These are phyloP conservation scores for Angomonas desouzai DNA, from an alignment of 208 protist species.

Conservation along the genomic window DNA sequence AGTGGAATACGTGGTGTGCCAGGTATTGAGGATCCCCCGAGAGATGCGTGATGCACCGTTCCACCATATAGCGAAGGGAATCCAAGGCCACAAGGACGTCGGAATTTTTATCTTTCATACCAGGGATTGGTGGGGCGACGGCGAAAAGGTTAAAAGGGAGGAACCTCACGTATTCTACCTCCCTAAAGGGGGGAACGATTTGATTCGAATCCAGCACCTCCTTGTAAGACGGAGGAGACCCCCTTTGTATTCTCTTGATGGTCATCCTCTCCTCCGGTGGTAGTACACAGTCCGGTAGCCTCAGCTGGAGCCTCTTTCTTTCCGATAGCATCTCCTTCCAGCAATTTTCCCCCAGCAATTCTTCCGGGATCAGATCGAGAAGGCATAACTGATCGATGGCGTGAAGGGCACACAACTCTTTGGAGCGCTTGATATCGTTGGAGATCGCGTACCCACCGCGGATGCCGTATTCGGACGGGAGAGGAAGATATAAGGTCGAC, in stretches of 20 bases:
- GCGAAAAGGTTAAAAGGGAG: slow-evolving; percentile 49
- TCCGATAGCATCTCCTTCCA: slow-evolving; percentile 42
- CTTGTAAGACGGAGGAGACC: slow-evolving; percentile 58
- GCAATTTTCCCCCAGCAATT: slow-evolving; percentile 19
- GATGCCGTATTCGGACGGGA: slow-evolving; percentile 54
- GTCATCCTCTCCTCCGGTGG: background rate
- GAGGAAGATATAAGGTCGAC: slow-evolving; percentile 54
- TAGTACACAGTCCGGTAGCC: slow-evolving; percentile 20
- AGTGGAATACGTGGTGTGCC: slow-evolving; percentile 31
- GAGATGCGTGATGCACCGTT: background rate
- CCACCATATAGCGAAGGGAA: background rate
- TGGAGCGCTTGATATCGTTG: slow-evolving; percentile 19
- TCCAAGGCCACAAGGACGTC: background rate
- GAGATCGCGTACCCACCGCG: slow-evolving; percentile 65
- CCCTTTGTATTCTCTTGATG: slow-evolving; percentile 14
- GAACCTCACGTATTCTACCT: slow-evolving; percentile 59
- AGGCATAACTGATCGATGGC: slow-evolving; percentile 61
- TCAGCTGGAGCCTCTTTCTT: slow-evolving; percentile 41
- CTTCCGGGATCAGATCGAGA: slow-evolving; percentile 38
- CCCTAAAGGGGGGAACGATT: slow-evolving; percentile 28
- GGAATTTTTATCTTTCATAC: background rate
- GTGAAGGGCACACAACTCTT: slow-evolving; percentile 38
- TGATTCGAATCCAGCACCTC: slow-evolving; percentile 18
- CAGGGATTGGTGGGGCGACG: slow-evolving; percentile 26
- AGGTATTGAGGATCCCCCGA: background rate